Base-by-base conservation (phyloP, 2,329 filamentous ascomycete species). In the Colletotrichum euphorbiae region DNA sequence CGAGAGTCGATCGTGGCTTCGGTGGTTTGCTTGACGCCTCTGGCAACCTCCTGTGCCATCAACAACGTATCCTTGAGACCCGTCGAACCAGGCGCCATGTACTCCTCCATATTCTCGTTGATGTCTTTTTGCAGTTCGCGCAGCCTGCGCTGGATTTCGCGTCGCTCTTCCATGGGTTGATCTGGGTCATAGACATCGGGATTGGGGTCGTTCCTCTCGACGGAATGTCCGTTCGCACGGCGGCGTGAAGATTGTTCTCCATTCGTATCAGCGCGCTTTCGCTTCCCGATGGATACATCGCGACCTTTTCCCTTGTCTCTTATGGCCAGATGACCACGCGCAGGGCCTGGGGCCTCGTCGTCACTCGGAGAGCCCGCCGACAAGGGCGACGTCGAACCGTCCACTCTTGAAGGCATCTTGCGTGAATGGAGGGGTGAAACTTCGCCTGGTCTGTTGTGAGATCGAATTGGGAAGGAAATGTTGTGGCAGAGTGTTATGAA, bases 1-100 rank as follows among this genome's bases (percentile, higher is more conserved):
- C 92, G 89, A 0, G 95, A 94, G 77, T 99, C 96, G 69, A 97
- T 90, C 1, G 92, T 93, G 1, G 96, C 96, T 77, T 98, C 96
- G 2, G 90, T 89, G 0, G 96, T 97, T 81, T 98, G 94, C 74
- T 91, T 93, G 69, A 97, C 91, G 72, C 89, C 84, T 63, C 84
- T 83, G 69, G 91, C 90, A 13, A 90, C 80, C 40, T 84, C 78
- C 72, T 96, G 90, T 15, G 91, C 90, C 71, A 86, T 85, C 24
- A 86, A 78, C 24, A 98, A 82, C 1, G 89, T 89, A 9, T 91
- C 83, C 66, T 87, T 82, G 15, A 97, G 82, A 2, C 89, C 89
- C 24, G 84, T 82, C 8, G 90, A 92, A 42, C 88, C 87, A 1
- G 85, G 83, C 71, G 89, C 85, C 24, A 97, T 79, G 69, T 89